phyloP scores from a whole-genome alignment of 495 filamentous ascomycete genomes.

The Xylaria venustula region DNA sequence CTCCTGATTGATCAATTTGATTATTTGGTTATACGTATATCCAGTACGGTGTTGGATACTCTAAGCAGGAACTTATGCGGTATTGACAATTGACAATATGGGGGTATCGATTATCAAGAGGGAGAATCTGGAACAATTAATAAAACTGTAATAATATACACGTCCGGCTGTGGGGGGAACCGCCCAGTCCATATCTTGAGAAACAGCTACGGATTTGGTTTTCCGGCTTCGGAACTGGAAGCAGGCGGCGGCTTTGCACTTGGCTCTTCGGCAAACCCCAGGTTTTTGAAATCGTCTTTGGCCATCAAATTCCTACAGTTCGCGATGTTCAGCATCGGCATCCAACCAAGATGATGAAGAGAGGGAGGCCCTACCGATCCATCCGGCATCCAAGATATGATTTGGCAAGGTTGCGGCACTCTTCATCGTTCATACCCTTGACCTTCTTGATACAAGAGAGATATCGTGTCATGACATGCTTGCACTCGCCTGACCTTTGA shows the following conservation, averaged over 20 bases:
- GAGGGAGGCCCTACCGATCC: conserved; percentile 68
- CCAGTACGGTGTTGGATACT: too few species aligned
- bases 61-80: too few species aligned
- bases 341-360: background rate
- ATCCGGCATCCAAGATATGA: conserved; percentile 87
- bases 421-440: conserved; percentile 78
- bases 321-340: background rate
- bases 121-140: too few species aligned
- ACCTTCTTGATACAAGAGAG: conserved; percentile 79
- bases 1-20: too few species aligned
- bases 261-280: conserved; percentile 67
- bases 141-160: conserved; percentile 5
- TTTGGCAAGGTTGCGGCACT: conserved; percentile 83
- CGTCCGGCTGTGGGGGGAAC: background rate
- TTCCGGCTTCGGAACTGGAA: conserved; percentile 13
- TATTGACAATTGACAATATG: too few species aligned
- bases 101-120: too few species aligned
- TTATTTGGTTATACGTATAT: too few species aligned
- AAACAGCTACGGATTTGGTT: background rate
- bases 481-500: conserved; percentile 75
- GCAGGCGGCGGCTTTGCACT: conserved; percentile 34
- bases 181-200: background rate
- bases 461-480: conserved; percentile 77
- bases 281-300: conserved; percentile 86
- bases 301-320: conserved; percentile 84